phyloP scores from a whole-genome alignment of 768 basidiomycete genomes.

The Favolaschia claudopus region DNA sequence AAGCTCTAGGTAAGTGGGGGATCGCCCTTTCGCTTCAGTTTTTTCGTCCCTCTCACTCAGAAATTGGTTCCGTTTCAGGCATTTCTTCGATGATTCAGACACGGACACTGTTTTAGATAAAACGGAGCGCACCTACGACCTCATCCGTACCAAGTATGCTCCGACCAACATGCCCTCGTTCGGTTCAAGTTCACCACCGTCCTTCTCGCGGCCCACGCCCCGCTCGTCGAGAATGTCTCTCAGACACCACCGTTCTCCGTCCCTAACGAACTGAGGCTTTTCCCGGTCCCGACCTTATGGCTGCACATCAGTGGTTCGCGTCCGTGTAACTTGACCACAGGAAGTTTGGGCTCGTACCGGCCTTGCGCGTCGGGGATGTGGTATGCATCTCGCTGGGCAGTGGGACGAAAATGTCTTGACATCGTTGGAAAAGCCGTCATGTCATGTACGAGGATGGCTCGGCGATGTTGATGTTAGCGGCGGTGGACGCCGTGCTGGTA shows the following conservation, averaged over 20 bases:
- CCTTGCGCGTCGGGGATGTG: too few relatives aligned
- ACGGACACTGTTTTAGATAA: slow-evolving; percentile 79
- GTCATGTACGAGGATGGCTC: slow-evolving; percentile 77
- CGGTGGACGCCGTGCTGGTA: slow-evolving; percentile 68
- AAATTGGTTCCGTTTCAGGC: slow-evolving; percentile 43
- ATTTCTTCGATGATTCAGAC: slow-evolving; percentile 23
- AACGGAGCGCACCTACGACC: slow-evolving; percentile 69
- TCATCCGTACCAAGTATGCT: slow-evolving; percentile 72
- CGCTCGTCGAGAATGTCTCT: slow-evolving; percentile 72
- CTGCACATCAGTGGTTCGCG: slow-evolving; percentile 78
- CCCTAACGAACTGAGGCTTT: slow-evolving; percentile 75
- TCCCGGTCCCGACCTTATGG: slow-evolving; percentile 79
- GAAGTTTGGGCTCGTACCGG: slow-evolving; percentile 83
- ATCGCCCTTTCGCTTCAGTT: slow-evolving; percentile 22
- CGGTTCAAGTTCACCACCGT: slow-evolving; percentile 87
- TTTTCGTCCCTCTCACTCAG: slow-evolving; percentile 48
- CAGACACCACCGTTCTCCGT: slow-evolving; percentile 72
- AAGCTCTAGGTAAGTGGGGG: slow-evolving; percentile 81
- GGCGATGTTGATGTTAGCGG: slow-evolving; percentile 82
- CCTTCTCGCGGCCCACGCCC: slow-evolving; percentile 72
- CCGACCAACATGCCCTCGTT: slow-evolving; percentile 82
- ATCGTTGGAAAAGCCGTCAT: slow-evolving; percentile 82
- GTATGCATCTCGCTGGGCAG: too few relatives aligned
- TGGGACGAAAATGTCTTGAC: slow-evolving; percentile 86
- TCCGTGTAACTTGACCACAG: slow-evolving; percentile 75